A percentile compares a stretch with the other conserved stretches of the same genome.
phyloP scores from a whole-genome alignment of 1,139 yeast genomes.

The Geotrichum restrictum region DNA sequence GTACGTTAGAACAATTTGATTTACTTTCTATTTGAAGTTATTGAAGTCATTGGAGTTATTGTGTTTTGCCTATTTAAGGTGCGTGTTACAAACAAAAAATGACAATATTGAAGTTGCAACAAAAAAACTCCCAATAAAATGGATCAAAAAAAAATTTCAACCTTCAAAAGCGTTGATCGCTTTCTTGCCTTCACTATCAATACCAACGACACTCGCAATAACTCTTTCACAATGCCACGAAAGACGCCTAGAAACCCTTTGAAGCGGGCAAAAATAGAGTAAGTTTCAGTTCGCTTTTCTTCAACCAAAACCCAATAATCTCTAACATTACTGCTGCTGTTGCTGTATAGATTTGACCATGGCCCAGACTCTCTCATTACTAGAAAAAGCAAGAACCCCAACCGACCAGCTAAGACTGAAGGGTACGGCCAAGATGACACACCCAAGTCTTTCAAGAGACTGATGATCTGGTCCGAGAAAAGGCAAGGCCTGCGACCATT shows the following conservation, averaged over 20 bases:
- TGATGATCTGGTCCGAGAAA: constrained; percentile 31
- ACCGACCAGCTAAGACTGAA: constrained; percentile 17
- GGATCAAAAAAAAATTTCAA: constrained; percentile 7
- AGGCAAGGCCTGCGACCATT: constrained; percentile 22
- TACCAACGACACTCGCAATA: neutral
- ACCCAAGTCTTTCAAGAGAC: constrained; percentile 34
- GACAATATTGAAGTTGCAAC: no score
- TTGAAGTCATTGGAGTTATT: no score
- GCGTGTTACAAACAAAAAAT: neutral
- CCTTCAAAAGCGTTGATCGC: neutral
- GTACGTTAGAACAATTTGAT: no score
- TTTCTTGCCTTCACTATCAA: neutral
- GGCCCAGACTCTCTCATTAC: constrained; percentile 28
- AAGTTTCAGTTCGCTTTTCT: no score
- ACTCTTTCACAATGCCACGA: constrained; percentile 28
- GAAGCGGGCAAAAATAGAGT: constrained; percentile 28
- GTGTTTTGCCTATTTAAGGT: constrained; percentile 38
- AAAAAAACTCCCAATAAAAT: constrained; percentile 2
- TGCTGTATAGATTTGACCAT: constrained; percentile 23
- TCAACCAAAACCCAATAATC: no score
- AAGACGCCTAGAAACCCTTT: constrained; percentile 32
- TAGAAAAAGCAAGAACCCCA: constrained; percentile 9
- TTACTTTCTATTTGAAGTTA: no score
- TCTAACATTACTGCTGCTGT: no score
- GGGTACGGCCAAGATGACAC: constrained; percentile 32